phyloP scores from a whole-genome alignment of 495 filamentous ascomycete genomes.

The Aspergillus campestris region DNA sequence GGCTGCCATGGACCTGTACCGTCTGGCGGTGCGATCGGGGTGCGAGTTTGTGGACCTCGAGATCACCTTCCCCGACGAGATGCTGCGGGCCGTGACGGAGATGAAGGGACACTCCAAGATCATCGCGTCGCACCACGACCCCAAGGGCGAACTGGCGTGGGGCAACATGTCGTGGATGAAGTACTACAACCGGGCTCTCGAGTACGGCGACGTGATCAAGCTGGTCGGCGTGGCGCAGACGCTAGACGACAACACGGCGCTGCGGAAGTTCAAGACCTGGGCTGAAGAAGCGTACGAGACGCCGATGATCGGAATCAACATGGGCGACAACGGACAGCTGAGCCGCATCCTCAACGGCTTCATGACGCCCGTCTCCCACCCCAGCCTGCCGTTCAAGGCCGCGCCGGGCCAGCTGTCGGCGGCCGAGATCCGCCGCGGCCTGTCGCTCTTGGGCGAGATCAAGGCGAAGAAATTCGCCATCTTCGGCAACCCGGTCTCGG shows the following conservation, averaged over 20 bases:
- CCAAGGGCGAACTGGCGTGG: conserved; percentile 72
- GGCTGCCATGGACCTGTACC: conserved; percentile 64
- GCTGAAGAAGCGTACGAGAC: conserved; percentile 61
- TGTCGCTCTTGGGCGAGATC: conserved; percentile 74
- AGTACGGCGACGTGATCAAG: conserved; percentile 88
- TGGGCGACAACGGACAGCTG: conserved; percentile 82
- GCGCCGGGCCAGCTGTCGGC: conserved; percentile 93
- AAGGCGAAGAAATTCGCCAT: conserved; percentile 70
- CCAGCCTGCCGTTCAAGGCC: conserved; percentile 79
- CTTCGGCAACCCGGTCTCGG: conserved; percentile 74
- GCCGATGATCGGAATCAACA: conserved; percentile 92
- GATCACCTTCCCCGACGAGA: conserved; percentile 69
- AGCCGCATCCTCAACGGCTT: conserved; percentile 85
- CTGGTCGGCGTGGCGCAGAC: conserved; percentile 75
- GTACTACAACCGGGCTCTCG: conserved; percentile 77
- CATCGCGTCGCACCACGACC: conserved; percentile 94
- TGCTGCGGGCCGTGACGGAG: conserved; percentile 58
- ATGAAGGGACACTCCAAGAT: conserved; percentile 68
- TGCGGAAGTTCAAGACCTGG: conserved; percentile 74
- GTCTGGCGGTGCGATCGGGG: conserved; percentile 67
- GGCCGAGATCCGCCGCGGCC: conserved; percentile 70
- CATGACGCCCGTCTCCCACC: conserved; percentile 93
- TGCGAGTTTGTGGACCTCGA: conserved; percentile 93
- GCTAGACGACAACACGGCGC: conserved; percentile 76
- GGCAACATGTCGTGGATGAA: conserved; percentile 78